Conservation (phyloP, 1,139 yeast species). For the Candida neerlandica region DNA sequence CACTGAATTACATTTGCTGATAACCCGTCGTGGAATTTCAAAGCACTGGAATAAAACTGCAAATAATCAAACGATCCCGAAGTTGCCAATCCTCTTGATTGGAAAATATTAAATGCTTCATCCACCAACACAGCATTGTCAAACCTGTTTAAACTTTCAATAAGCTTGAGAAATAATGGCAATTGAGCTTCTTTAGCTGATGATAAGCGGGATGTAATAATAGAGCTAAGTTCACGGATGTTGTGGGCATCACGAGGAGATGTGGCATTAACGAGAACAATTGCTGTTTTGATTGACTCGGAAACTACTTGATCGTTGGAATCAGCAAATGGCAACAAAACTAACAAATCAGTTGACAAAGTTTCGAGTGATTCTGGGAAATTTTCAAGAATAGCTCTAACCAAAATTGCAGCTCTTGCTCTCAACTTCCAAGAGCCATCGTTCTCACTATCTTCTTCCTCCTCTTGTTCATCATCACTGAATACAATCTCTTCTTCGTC, state of each 20-base stretch:
- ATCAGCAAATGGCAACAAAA: conserved; percentile 32
- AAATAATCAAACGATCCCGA: conserved; percentile 29
- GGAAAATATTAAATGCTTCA: conserved; percentile 22
- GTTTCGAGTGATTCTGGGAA: conserved; percentile 28
- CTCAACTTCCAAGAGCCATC: conserved; percentile 77
- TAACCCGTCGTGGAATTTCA: conserved; percentile 16
- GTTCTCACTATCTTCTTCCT: conserved; percentile 32
- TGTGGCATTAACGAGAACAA: conserved; percentile 28
- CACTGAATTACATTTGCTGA: conserved; percentile 25
- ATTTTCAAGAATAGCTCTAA: conserved; percentile 39
- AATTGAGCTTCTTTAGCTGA: conserved; percentile 25
- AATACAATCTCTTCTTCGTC: conserved; percentile 45
- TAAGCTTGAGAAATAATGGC: conserved; percentile 27
- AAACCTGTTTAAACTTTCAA: conserved; percentile 31
- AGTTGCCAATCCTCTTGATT: conserved; percentile 21
- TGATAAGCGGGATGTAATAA: conserved; percentile 14
- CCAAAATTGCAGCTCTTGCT: conserved; percentile 51
- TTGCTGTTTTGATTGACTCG: conserved; percentile 37
- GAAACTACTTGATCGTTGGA: conserved; percentile 42
- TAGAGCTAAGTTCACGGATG: conserved; percentile 17
- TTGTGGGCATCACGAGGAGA: conserved; percentile 17
- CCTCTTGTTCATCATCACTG: conserved; percentile 47
- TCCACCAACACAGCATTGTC: conserved; percentile 22
- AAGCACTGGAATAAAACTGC: conserved; percentile 28
- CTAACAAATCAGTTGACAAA: conserved; percentile 11